phyloP scores from a whole-genome alignment of 1,284 basidiomycete species.

The Austroboletus niveus region DNA sequence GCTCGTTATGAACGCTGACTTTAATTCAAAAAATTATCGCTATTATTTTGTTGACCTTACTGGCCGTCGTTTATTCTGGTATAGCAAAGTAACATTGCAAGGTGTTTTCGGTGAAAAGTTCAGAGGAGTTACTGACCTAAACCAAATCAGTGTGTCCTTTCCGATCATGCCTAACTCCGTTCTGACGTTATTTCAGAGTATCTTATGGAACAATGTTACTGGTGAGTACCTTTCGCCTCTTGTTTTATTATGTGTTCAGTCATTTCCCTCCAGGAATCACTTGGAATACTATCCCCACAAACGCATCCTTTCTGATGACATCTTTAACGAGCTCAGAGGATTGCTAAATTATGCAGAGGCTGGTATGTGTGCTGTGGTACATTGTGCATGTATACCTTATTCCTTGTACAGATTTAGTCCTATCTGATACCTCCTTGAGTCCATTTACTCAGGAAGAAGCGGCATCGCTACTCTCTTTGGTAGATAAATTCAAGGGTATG shows the following conservation, averaged over 20 bases:
- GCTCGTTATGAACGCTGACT: slow-evolving; percentile 17
- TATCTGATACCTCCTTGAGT: slow-evolving; percentile 19
- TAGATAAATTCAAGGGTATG: neutral
- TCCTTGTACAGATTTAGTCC: slow-evolving; percentile 14
- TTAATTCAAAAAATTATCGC: neutral
- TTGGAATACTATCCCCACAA: neutral
- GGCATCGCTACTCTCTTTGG: slow-evolving; percentile 7
- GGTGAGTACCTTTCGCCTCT: slow-evolving; percentile 1
- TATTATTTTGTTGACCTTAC: slow-evolving; percentile 2
- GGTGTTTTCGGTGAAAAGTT: neutral
- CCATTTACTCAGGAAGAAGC: slow-evolving; percentile 18
- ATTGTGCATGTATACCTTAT: no score
- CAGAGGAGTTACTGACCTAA: neutral
- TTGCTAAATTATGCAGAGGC: slow-evolving; percentile 21
- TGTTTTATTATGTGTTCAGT: neutral
- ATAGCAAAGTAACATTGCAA: neutral
- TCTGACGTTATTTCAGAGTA: slow-evolving; percentile 16
- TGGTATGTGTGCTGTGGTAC: slow-evolving; percentile 2
- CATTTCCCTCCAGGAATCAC: neutral
- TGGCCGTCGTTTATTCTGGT: neutral
- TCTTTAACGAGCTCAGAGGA: slow-evolving; percentile 4
- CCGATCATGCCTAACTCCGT: neutral
- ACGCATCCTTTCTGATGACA: neutral
- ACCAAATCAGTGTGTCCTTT: neutral
- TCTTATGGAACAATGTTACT: slow-evolving; percentile 15